These are phyloP conservation scores for Meredithiella fracta DNA, from an alignment of 2,329 filamentous ascomycete genomes.

Conservation along the genomic window DNA sequence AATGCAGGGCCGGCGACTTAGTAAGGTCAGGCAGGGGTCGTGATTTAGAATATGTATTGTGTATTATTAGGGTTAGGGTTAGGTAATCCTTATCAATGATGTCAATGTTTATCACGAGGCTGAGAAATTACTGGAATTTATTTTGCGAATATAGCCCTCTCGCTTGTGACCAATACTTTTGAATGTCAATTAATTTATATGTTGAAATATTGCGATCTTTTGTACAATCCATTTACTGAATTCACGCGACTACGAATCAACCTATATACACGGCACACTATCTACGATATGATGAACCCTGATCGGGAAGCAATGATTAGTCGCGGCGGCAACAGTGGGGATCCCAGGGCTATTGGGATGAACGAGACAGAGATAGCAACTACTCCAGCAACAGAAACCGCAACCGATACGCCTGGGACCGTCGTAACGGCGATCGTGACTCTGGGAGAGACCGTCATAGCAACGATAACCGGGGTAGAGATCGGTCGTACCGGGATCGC, in stretches of 20 bases:
- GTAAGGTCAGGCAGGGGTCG: background rate
- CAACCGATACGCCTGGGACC: constrained; percentile 12
- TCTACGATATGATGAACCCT: constrained; percentile 32
- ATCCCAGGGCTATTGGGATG: background rate
- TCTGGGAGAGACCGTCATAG: constrained; percentile 40
- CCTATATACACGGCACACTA: no score
- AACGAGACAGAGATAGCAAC: background rate
- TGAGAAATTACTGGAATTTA: background rate
- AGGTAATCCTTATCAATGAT: constrained; percentile 13
- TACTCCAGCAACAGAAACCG: background rate
- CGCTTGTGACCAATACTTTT: background rate
- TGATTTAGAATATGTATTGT: no score
- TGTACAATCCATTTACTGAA: background rate
- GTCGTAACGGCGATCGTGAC: constrained; percentile 30
- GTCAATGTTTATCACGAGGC: constrained; percentile 1
- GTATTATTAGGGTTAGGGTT: background rate
- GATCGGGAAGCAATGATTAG: constrained; percentile 36
- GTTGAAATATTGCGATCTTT: background rate
- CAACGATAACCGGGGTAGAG: constrained; percentile 20
- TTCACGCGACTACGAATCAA: background rate
- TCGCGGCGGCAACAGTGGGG: background rate
- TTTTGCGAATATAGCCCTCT: background rate
- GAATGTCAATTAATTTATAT: background rate
- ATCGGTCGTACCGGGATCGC: background rate
- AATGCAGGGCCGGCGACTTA: no score